phyloP scores from a whole-genome alignment of 129 eudicot species.

The Lactuca sativa region DNA sequence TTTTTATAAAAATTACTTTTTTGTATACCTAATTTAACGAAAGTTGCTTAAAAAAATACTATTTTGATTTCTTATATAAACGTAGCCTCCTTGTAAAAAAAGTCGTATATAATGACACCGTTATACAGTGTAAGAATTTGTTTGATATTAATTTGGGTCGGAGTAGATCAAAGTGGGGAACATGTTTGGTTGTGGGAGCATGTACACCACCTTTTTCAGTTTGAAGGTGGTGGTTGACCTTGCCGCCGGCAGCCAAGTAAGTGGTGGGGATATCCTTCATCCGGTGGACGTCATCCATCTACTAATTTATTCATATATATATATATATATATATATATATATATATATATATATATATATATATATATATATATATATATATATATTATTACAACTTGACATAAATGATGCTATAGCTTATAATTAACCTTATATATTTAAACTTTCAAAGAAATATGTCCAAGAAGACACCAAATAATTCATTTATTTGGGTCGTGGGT shows the following conservation, averaged over 20 bases:
- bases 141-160: neutral
- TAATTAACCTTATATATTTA: too few relatives aligned
- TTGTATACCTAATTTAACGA: neutral
- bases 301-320: too few relatives aligned
- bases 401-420: too few relatives aligned
- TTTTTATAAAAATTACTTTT: neutral
- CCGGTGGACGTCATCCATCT: constrained; percentile 4
- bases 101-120: neutral
- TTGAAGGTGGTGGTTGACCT: constrained; percentile 24
- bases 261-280: constrained; percentile 8
- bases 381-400: neutral
- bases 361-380: too few relatives aligned
- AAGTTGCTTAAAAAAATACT: neutral
- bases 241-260: constrained; percentile 19
- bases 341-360: too few relatives aligned
- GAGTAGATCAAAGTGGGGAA: constrained; percentile 30
- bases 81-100: neutral
- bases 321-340: too few relatives aligned
- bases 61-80: too few relatives aligned
- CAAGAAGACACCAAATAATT: neutral
- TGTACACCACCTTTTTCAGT: constrained; percentile 13
- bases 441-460: neutral
- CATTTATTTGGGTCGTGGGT: constrained; percentile 29
- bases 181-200: constrained; percentile 33
- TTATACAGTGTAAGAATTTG: neutral